Evolutionary conservation across 257 asterid genomes (phyloP).

Genomic region (Jasminum sambac): DNA sequence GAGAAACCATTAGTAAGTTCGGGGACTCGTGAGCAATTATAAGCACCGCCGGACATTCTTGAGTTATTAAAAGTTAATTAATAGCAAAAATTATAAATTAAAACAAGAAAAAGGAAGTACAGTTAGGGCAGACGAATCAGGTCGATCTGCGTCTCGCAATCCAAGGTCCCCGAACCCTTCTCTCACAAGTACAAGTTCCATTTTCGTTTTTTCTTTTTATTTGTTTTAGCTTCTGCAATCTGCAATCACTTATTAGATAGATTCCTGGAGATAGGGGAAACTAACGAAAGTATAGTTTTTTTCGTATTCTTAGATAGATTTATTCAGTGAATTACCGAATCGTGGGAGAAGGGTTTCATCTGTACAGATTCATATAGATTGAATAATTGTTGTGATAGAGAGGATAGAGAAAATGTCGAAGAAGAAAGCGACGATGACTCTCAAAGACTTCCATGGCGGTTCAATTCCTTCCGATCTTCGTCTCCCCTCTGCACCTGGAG

Average conservation of each 20-base stretch:
- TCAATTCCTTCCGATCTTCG: constrained; percentile 95
- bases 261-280: neutral
- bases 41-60: too few relatives aligned
- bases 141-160: neutral
- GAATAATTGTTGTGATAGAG: constrained; percentile 20
- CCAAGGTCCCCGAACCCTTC: neutral
- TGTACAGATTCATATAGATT: constrained; percentile 8
- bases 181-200: neutral
- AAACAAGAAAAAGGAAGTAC: neutral
- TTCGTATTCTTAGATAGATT: neutral
- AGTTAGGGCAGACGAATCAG: constrained; percentile 3
- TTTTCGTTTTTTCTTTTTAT: neutral
- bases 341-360: neutral
- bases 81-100: neutral
- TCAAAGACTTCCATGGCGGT: constrained; percentile 97
- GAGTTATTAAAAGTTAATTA: too few relatives aligned
- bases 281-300: neutral
- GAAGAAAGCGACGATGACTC: constrained; percentile 96
- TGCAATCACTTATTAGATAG: neutral
- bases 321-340: neutral
- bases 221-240: neutral
- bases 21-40: too few relatives aligned
- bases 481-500: constrained; percentile 96
- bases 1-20: too few relatives aligned
- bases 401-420: constrained; percentile 54